These are phyloP conservation scores for Rhizoclosmatium globosum DNA, from an alignment of 192 early-diverging fungal species.

Conservation along the genomic window DNA sequence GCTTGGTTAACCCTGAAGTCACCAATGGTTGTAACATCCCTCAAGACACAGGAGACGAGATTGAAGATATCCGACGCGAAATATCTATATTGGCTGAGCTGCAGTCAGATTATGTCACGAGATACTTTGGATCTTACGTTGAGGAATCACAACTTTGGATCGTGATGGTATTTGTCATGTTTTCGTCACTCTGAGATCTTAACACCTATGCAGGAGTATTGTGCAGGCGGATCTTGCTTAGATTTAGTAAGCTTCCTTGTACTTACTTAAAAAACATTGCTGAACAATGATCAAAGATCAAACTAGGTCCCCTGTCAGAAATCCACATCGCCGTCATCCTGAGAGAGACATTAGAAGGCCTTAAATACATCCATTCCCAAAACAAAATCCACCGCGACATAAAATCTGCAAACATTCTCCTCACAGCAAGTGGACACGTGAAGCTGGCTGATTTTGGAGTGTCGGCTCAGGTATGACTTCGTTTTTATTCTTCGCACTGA, in stretches of 20 bases:
- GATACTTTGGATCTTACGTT: constrained; percentile 61
- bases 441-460: constrained; percentile 93
- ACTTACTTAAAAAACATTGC: neutral
- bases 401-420: constrained; percentile 62
- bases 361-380: constrained; percentile 92
- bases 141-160: constrained; percentile 96
- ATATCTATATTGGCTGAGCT: constrained; percentile 94
- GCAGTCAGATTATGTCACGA: constrained; percentile 15
- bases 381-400: constrained; percentile 87
- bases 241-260: constrained; percentile 70
- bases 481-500: neutral
- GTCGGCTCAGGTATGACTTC: constrained; percentile 79
- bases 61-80: constrained; percentile 98
- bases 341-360: constrained; percentile 84
- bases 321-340: constrained; percentile 92
- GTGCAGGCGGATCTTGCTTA: constrained; percentile 91
- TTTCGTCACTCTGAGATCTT: neutral
- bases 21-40: neutral
- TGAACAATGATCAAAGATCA: constrained; percentile 69
- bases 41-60: constrained; percentile 91
- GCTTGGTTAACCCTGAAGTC: neutral
- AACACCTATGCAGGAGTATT: constrained; percentile 69
- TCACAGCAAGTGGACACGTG: constrained; percentile 19
- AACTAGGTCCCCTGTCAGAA: constrained; percentile 82
- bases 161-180: constrained; percentile 68